phyloP scores from a whole-genome alignment of 2,329 filamentous ascomycete genomes.

The Lasiodiplodia sp. region DNA sequence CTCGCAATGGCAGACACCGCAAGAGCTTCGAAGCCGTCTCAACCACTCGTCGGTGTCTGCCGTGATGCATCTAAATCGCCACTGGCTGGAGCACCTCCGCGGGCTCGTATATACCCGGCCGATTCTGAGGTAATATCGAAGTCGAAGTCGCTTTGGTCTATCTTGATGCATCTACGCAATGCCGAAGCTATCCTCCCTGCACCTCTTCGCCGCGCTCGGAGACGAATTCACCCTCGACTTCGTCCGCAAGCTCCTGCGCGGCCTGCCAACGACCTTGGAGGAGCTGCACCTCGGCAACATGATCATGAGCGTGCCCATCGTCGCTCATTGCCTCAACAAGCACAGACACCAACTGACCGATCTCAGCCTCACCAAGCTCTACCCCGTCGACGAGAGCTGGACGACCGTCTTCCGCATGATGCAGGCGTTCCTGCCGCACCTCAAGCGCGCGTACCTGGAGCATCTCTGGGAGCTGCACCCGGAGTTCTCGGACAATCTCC shows the following conservation, averaged over 20 bases:
- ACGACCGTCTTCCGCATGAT: not conserved
- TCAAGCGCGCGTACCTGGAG: not conserved
- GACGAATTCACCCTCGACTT: not conserved
- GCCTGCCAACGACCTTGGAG: not conserved
- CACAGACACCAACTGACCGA: not conserved
- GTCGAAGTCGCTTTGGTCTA: too few relatives aligned
- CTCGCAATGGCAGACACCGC: too few relatives aligned
- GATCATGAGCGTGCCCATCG: not conserved
- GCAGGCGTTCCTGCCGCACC: not conserved
- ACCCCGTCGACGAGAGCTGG: constrained; percentile 2
- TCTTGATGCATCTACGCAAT: not conserved
- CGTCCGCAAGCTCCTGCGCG: not conserved
- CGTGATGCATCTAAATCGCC: too few relatives aligned
- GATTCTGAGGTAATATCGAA: too few relatives aligned
- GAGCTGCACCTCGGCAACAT: not conserved
- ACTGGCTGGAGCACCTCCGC: too few relatives aligned
- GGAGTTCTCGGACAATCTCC: too few relatives aligned
- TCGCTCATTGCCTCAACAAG: not conserved
- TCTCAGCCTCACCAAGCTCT: not conserved
- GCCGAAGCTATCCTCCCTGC: not conserved
- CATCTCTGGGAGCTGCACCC: too few relatives aligned
- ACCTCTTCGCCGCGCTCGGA: not conserved
- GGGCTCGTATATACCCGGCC: too few relatives aligned
- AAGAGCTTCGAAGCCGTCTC: too few relatives aligned
- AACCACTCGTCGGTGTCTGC: too few relatives aligned